A percentile compares a stretch with the other conserved stretches of the same genome.
Evolutionary conservation across 1,284 basidiomycete genomes (phyloP).

Genomic region (Xerocomus amazonicus): DNA sequence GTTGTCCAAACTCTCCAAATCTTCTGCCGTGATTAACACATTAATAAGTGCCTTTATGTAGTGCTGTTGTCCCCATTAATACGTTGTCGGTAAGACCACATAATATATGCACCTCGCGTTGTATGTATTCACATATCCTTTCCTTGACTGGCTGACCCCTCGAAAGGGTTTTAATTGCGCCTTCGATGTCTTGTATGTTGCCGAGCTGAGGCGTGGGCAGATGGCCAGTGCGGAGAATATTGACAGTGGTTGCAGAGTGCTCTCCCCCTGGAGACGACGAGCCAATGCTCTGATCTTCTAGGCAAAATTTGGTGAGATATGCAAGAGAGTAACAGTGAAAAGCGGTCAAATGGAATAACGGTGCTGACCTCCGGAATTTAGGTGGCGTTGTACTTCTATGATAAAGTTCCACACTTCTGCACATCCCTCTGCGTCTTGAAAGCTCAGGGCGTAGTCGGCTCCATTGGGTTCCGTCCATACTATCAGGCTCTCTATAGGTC

Average conservation of each 20-base stretch:
- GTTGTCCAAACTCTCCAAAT: slow-evolving; percentile 85
- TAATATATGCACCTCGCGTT: slow-evolving; percentile 54
- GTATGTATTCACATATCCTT: slow-evolving; percentile 80
- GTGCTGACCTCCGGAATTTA: slow-evolving; percentile 57
- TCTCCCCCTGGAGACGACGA: slow-evolving; percentile 62
- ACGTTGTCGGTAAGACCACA: neutral
- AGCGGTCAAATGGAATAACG: slow-evolving; percentile 13
- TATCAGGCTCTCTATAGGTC: slow-evolving; percentile 82
- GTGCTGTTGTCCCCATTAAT: slow-evolving; percentile 47
- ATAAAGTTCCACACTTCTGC: slow-evolving; percentile 98
- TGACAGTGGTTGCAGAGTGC: slow-evolving; percentile 54
- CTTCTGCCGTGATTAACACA: slow-evolving; percentile 86
- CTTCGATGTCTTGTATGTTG: slow-evolving; percentile 73
- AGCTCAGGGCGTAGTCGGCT: slow-evolving; percentile 93
- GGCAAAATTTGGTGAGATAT: slow-evolving; percentile 15
- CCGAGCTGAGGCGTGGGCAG: slow-evolving; percentile 68
- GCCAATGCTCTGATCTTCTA: slow-evolving; percentile 45
- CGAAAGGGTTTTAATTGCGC: slow-evolving; percentile 67
- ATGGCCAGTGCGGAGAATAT: slow-evolving; percentile 66
- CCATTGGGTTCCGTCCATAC: slow-evolving; percentile 98
- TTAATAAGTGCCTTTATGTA: slow-evolving; percentile 87
- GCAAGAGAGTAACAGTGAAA: slow-evolving; percentile 1
- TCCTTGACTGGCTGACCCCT: slow-evolving; percentile 68
- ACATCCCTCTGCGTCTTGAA: slow-evolving; percentile 96
- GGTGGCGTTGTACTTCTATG: slow-evolving; percentile 86